phyloP scores from a whole-genome alignment of 2,329 filamentous ascomycete species.

The Calonectria multiphialidica region DNA sequence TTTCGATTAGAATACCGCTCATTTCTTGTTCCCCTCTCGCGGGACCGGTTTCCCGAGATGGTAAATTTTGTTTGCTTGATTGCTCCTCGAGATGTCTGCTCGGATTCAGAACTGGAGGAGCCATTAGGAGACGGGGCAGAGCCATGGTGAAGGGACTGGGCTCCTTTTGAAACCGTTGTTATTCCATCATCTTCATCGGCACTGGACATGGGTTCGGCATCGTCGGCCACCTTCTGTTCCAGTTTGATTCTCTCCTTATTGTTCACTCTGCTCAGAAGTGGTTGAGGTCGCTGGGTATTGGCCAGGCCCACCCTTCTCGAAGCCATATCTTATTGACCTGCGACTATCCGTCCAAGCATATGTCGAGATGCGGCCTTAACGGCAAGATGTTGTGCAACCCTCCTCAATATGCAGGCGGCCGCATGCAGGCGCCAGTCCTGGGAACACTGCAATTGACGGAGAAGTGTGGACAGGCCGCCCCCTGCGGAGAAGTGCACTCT shows the following conservation, averaged over 20 bases:
- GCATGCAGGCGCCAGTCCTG: not conserved
- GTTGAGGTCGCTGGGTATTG: conserved; percentile 15
- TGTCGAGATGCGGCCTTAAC: not conserved
- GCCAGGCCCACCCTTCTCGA: conserved; percentile 35
- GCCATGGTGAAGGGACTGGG: not conserved
- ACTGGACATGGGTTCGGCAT: conserved; percentile 45
- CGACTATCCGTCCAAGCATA: not conserved
- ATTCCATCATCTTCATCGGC: conserved; percentile 38
- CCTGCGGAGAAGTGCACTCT: not conserved
- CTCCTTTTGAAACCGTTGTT: not conserved
- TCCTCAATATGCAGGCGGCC: not conserved
- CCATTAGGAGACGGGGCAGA: not conserved
- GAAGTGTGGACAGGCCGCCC: not conserved
- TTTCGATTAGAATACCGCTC: conserved; percentile 10
- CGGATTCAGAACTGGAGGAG: conserved; percentile 42
- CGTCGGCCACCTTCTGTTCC: conserved; percentile 27
- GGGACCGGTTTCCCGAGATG: conserved; percentile 1
- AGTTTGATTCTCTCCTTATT: conserved; percentile 19
- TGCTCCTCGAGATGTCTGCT: conserved; percentile 40
- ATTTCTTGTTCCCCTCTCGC: conserved; percentile 14
- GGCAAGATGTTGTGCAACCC: not conserved
- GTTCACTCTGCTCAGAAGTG: conserved; percentile 30
- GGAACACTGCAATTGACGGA: not conserved
- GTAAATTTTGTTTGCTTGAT: conserved; percentile 52
- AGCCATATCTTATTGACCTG: conserved; percentile 4